Evolutionary conservation across 169 alveolate species (phyloP).

Genomic region (Plasmodium vinckei): DNA sequence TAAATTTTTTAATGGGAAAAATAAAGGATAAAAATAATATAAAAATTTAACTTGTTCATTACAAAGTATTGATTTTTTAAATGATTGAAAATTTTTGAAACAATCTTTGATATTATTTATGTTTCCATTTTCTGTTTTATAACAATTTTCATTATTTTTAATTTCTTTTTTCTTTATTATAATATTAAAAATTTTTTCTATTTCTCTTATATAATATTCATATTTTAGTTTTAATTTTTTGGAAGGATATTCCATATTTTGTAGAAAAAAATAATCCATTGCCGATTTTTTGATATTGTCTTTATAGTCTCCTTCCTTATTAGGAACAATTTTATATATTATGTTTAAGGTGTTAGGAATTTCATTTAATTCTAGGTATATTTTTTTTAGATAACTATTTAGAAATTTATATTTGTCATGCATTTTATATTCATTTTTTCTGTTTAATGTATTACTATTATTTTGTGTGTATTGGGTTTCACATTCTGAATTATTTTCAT

Average conservation of each 20-base stretch:
- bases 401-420: constrained; percentile 31
- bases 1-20: constrained; percentile 49
- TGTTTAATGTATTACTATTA: neutral
- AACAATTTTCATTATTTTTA: neutral
- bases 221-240: constrained; percentile 37
- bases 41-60: constrained; percentile 48
- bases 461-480: neutral
- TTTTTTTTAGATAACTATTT: constrained; percentile 34
- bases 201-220: constrained; percentile 47
- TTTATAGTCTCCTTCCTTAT: neutral
- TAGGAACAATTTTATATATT: constrained; percentile 10
- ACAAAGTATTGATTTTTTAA: constrained; percentile 28
- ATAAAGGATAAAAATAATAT: constrained; percentile 39
- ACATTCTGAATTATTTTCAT: neutral
- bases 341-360: constrained; percentile 44
- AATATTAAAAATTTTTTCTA: constrained; percentile 31
- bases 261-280: constrained; percentile 10
- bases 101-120: constrained; percentile 8
- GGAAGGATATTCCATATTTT: constrained; percentile 6
- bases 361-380: constrained; percentile 1
- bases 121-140: neutral
- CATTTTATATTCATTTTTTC: neutral
- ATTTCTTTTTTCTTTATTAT: neutral
- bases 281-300: neutral
- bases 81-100: constrained; percentile 20